A percentile compares a stretch with the other conserved stretches of the same genome.
These are phyloP conservation scores for Diplotaxis tenuifolia DNA, from an alignment of 345 rosid genomes.

Conservation along the genomic window DNA sequence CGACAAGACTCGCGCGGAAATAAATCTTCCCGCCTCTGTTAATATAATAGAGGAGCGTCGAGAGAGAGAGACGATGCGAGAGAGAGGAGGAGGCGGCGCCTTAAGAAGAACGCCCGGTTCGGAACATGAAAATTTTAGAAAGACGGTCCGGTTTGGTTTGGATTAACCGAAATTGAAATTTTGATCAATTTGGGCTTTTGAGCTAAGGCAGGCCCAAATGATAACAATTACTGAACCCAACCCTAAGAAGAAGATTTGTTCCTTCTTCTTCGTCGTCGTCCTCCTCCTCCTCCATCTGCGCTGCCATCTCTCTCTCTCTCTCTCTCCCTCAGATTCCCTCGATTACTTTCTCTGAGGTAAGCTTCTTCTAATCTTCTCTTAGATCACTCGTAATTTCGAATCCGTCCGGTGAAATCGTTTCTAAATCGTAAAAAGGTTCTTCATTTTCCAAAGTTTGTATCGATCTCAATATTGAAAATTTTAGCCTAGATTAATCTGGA, in stretches of 20 bases:
- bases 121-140: not conserved
- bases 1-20: not conserved
- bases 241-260: not conserved
- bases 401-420: not conserved
- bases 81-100: not conserved
- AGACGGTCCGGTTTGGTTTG: not conserved
- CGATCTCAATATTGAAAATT: not conserved
- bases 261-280: not conserved
- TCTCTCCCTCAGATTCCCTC: not conserved
- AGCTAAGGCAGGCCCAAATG: not conserved
- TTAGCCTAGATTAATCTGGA: not conserved
- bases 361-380: not conserved
- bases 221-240: not conserved
- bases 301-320: not conserved
- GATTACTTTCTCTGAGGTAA: not conserved
- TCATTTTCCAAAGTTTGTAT: not conserved
- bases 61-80: not conserved
- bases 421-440: not conserved
- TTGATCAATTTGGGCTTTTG: not conserved
- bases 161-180: not conserved
- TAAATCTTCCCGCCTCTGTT: slow-evolving; percentile 4
- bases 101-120: slow-evolving; percentile 13
- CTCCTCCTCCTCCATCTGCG: not conserved
- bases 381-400: not conserved
- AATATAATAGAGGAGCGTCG: not conserved